Percentiles rank a stretch among this genome's conserved stretches.
Evolutionary conservation across 2,329 filamentous ascomycete genomes (phyloP).

Genomic region (Lojkania enalia): DNA sequence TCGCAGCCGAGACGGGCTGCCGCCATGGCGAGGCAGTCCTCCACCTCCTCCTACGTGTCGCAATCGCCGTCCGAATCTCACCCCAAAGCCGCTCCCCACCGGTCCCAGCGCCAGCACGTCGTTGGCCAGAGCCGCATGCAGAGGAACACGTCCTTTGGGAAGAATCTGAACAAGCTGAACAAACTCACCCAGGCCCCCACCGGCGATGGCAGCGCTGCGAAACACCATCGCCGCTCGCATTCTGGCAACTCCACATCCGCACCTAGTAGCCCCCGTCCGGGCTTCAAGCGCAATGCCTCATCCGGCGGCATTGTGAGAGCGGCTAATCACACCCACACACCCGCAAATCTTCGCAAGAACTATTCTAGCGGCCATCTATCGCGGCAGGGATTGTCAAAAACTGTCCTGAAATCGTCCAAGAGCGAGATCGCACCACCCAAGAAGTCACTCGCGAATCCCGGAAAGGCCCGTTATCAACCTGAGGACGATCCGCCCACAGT

Average conservation of each 20-base stretch:
- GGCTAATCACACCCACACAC: conserved; percentile 37
- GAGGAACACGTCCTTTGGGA: conserved; percentile 46
- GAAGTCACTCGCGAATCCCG: conserved; percentile 34
- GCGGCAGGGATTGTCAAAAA: conserved; percentile 45
- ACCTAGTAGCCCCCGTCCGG: conserved; percentile 44
- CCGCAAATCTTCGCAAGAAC: conserved; percentile 45
- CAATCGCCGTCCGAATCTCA: conserved; percentile 43
- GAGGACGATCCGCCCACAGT: conserved; percentile 44
- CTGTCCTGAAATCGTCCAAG: conserved; percentile 42
- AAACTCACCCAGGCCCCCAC: conserved; percentile 36
- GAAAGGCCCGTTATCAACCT: conserved; percentile 36
- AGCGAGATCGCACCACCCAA: conserved; percentile 34
- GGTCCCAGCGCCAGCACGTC: conserved; percentile 45
- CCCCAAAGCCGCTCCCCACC: conserved; percentile 35
- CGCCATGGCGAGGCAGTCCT: conserved; percentile 42
- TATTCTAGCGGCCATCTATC: conserved; percentile 52
- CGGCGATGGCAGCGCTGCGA: conserved; percentile 30
- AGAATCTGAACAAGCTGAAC: conserved; percentile 48
- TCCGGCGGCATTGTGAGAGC: conserved; percentile 42
- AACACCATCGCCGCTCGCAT: conserved; percentile 44
- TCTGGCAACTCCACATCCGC: conserved; percentile 43
- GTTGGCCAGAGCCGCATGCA: conserved; percentile 45
- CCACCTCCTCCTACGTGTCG: conserved; percentile 40
- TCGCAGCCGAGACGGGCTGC: conserved; percentile 42
- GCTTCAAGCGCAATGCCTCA: conserved; percentile 50